phyloP scores from a whole-genome alignment of 139 green algal genomes.

The Trebouxia sp. region DNA sequence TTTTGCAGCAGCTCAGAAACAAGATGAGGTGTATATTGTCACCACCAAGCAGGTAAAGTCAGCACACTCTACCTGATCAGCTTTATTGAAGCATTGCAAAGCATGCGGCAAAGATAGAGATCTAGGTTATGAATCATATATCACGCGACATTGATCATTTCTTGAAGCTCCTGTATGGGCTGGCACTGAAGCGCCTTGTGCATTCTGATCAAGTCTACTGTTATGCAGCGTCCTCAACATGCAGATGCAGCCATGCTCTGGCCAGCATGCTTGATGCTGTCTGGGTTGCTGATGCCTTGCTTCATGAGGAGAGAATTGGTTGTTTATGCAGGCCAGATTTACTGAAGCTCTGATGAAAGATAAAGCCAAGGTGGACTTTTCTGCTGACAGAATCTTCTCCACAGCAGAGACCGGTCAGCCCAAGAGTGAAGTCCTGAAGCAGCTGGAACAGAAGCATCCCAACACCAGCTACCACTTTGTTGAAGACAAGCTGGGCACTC shows the following conservation, averaged over 20 bases:
- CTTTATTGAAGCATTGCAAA: too few relatives aligned
- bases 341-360: slow-evolving; percentile 81
- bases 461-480: slow-evolving; percentile 75
- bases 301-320: too few relatives aligned
- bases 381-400: slow-evolving; percentile 81
- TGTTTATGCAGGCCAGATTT: slow-evolving; percentile 84
- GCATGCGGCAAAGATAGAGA: too few relatives aligned
- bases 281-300: too few relatives aligned
- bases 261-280: too few relatives aligned
- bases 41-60: slow-evolving; percentile 94
- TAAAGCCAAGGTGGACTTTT: slow-evolving; percentile 81
- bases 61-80: slow-evolving; percentile 80
- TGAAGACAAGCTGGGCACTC: slow-evolving; percentile 88
- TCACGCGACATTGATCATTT: too few relatives aligned
- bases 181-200: too few relatives aligned
- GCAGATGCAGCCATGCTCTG: too few relatives aligned
- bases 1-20: slow-evolving; percentile 53
- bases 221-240: not conserved
- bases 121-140: too few relatives aligned
- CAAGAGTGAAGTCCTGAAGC: slow-evolving; percentile 77
- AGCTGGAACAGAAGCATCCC: slow-evolving; percentile 64
- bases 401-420: slow-evolving; percentile 75
- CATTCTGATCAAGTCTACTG: slow-evolving; percentile 59
- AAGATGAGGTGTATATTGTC: slow-evolving; percentile 92
- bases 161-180: too few relatives aligned